These are phyloP conservation scores for Dioszegia crocea DNA, from an alignment of 768 basidiomycete species.

Conservation along the genomic window DNA sequence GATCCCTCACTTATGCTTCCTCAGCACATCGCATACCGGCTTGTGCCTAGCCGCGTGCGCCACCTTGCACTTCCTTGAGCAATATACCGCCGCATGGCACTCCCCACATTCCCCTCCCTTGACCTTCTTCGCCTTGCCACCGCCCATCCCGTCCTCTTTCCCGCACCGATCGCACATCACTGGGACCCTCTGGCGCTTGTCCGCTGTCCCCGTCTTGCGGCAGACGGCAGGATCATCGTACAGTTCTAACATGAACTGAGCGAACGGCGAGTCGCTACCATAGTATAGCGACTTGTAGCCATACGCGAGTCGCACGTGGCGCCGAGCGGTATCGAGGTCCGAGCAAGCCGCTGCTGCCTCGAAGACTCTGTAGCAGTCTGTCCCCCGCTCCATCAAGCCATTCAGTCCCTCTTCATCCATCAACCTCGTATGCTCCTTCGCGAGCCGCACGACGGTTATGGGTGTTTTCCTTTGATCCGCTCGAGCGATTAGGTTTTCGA, in stretches of 20 bases:
- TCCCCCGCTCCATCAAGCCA: background rate
- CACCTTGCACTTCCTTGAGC: conserved; percentile 1
- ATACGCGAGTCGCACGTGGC: background rate
- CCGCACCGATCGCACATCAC: background rate
- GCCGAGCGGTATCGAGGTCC: background rate
- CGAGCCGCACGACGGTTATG: background rate
- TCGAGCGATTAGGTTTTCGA: too few species aligned
- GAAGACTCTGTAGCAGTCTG: background rate
- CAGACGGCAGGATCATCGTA: background rate
- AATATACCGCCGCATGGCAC: background rate
- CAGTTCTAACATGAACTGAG: background rate
- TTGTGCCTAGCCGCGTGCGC: background rate
- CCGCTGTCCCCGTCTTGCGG: background rate
- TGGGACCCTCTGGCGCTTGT: background rate
- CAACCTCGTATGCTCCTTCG: background rate
- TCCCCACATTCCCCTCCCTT: conserved; percentile 2
- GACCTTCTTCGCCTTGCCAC: background rate
- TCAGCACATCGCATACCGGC: background rate
- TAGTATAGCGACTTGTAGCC: background rate
- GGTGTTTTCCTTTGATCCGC: too few species aligned
- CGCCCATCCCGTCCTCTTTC: background rate
- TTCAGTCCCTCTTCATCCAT: background rate
- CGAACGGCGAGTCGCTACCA: background rate
- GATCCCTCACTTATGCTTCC: background rate
- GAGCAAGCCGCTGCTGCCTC: background rate